Conservation (phyloP, 1,284 basidiomycete genomes). For the Anthracocystis panici-leucophaei region DNA sequence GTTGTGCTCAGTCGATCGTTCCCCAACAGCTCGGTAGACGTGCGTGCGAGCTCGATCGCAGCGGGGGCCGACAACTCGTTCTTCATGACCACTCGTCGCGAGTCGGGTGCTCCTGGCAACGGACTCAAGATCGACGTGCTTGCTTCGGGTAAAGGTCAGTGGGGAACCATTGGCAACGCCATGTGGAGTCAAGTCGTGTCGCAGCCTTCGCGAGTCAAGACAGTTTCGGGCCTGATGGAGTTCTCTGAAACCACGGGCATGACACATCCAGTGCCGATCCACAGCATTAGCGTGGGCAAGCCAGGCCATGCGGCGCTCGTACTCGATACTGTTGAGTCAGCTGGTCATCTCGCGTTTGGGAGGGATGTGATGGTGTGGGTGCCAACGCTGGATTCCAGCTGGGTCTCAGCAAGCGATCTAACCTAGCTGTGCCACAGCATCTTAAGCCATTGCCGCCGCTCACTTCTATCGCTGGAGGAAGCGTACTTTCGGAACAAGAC, state of each 20-base stretch:
- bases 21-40: slow-evolving; percentile 72
- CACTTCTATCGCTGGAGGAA: slow-evolving; percentile 27
- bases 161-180: slow-evolving; percentile 87
- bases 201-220: slow-evolving; percentile 80
- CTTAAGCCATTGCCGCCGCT: slow-evolving; percentile 72
- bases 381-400: slow-evolving; percentile 63
- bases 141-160: slow-evolving; percentile 85
- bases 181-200: slow-evolving; percentile 81
- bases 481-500: slow-evolving; percentile 33
- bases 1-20: slow-evolving; percentile 78
- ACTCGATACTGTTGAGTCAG: slow-evolving; percentile 62
- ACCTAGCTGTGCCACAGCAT: slow-evolving; percentile 78
- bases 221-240: slow-evolving; percentile 81
- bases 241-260: slow-evolving; percentile 38
- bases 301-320: slow-evolving; percentile 74
- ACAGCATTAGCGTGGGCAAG: slow-evolving; percentile 77
- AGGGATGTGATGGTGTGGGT: slow-evolving; percentile 74
- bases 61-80: slow-evolving; percentile 65
- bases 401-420: slow-evolving; percentile 85
- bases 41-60: slow-evolving; percentile 50
- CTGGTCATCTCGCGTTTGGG: slow-evolving; percentile 70
- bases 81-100: slow-evolving; percentile 53
- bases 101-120: slow-evolving; percentile 6
- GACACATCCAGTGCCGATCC: slow-evolving; percentile 77
- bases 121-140: slow-evolving; percentile 75